These are phyloP conservation scores for Voacanga thouarsii DNA, from an alignment of 257 asterid species.

Conservation along the genomic window DNA sequence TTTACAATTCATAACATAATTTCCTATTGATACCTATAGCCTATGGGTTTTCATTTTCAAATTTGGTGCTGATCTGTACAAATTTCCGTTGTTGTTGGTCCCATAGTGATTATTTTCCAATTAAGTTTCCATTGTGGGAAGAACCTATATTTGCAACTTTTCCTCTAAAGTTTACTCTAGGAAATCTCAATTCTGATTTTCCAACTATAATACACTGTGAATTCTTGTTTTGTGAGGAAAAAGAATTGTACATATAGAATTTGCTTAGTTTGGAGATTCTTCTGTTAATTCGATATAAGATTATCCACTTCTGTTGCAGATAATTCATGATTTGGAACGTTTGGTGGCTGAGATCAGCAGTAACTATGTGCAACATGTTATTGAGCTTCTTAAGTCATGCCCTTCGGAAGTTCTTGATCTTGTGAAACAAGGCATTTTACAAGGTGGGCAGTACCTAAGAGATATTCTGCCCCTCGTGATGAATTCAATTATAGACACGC, in stretches of 20 bases:
- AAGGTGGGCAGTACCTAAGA: slow-evolving; percentile 66
- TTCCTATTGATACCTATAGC: not conserved
- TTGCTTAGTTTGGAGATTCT: not conserved
- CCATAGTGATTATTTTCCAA: not conserved
- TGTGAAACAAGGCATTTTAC: slow-evolving; percentile 84
- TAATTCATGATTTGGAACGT: slow-evolving; percentile 67
- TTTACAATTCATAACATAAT: not conserved
- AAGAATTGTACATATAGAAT: not conserved
- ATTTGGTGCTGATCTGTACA: not conserved
- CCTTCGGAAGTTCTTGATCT: slow-evolving; percentile 70
- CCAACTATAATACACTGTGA: not conserved
- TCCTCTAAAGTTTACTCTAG: not conserved
- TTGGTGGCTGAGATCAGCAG: slow-evolving; percentile 72
- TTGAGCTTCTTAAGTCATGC: slow-evolving; percentile 71
- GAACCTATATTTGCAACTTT: not conserved
- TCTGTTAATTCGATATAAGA: not conserved
- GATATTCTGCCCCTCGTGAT: slow-evolving; percentile 68
- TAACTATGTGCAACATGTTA: slow-evolving; percentile 57
- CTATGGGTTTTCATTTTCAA: not conserved
- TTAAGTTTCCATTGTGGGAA: not conserved
- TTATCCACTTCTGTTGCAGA: slow-evolving; percentile 38
- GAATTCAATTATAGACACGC: slow-evolving; percentile 59
- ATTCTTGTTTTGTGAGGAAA: not conserved
- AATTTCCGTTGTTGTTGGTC: not conserved
- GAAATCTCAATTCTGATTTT: not conserved